Conservation (phyloP, 2,329 filamentous ascomycete species). For the Aspergillus neoniger region DNA sequence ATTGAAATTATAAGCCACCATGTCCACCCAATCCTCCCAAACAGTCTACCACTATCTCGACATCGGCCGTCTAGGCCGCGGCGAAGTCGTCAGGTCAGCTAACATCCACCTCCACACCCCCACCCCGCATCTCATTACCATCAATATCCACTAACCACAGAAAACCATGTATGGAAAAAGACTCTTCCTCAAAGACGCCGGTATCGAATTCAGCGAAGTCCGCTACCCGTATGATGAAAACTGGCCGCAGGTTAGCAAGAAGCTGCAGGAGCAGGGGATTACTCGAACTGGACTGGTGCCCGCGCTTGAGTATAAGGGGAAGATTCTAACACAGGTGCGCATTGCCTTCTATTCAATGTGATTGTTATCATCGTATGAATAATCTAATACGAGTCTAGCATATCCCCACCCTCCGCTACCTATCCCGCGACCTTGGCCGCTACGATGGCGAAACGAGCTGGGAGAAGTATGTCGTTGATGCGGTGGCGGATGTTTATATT, state of each 20-base stretch:
- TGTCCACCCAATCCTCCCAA: not conserved
- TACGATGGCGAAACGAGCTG: slow-evolving; percentile 42
- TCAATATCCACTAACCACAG: not conserved
- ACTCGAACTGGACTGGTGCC: slow-evolving; percentile 38
- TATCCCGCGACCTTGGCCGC: slow-evolving; percentile 36
- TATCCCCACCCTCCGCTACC: slow-evolving; percentile 40
- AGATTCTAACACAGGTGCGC: slow-evolving; percentile 22
- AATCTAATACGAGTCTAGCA: slow-evolving; percentile 18
- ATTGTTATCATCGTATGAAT: too few species aligned
- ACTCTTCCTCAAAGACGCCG: slow-evolving; percentile 32
- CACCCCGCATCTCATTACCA: not conserved
- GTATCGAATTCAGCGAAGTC: slow-evolving; percentile 30
- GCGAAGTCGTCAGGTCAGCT: slow-evolving; percentile 31
- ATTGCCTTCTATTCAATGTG: too few species aligned
- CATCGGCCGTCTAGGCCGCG: slow-evolving; percentile 30
- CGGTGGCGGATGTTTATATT: slow-evolving; percentile 42
- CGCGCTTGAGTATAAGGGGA: slow-evolving; percentile 39
- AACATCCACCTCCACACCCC: not conserved
- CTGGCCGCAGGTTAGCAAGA: slow-evolving; percentile 29
- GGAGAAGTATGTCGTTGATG: slow-evolving; percentile 43
- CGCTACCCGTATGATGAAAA: slow-evolving; percentile 32
- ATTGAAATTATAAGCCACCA: too few species aligned
- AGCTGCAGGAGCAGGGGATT: slow-evolving; percentile 30
- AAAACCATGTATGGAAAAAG: slow-evolving; percentile 5
- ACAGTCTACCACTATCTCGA: slow-evolving; percentile 27